Conservation (phyloP, 106 monocot species). For the Narthecium ossifragum region DNA sequence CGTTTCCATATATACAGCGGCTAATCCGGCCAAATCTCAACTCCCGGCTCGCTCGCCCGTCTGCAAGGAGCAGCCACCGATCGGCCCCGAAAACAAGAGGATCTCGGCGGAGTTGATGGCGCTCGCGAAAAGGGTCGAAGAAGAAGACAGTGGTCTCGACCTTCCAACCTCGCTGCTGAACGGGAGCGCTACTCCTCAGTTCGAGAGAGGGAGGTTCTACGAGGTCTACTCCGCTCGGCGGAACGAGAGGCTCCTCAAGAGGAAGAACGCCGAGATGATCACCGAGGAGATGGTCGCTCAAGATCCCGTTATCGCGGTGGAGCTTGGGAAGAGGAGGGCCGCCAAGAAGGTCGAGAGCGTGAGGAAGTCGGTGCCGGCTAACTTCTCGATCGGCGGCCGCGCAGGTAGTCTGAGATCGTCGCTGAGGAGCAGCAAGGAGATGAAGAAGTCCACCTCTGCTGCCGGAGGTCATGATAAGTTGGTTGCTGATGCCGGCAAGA, state of each 20-base stretch:
- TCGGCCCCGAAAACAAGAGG: constrained; percentile 1
- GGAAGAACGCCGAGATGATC: constrained; percentile 19
- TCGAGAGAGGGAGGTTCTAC: constrained; percentile 60
- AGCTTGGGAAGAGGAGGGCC: constrained; percentile 32
- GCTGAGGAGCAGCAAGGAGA: constrained; percentile 39
- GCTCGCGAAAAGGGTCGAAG: constrained; percentile 16
- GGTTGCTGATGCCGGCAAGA: no score
- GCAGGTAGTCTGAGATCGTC: constrained; percentile 29
- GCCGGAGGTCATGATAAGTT: no score
- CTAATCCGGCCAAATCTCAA: constrained; percentile 12
- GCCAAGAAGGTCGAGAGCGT: constrained; percentile 21
- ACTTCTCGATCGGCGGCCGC: constrained; percentile 22
- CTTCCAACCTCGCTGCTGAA: neutral
- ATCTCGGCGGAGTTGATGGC: constrained; percentile 28
- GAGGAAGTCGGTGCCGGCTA: constrained; percentile 36
- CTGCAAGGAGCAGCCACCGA: constrained; percentile 3
- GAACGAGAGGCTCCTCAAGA: constrained; percentile 67
- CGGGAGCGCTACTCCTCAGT: constrained; percentile 11
- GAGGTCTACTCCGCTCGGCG: constrained; percentile 52
- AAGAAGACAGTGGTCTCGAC: neutral
- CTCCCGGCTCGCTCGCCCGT: constrained; percentile 11
- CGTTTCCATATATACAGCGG: neutral
- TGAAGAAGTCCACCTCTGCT: no score
- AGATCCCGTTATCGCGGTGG: constrained; percentile 34
- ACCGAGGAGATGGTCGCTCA: constrained; percentile 20